Evolutionary conservation across 2,329 filamentous ascomycete genomes (phyloP).

Genomic region (Pseudogymnoascus sp.): DNA sequence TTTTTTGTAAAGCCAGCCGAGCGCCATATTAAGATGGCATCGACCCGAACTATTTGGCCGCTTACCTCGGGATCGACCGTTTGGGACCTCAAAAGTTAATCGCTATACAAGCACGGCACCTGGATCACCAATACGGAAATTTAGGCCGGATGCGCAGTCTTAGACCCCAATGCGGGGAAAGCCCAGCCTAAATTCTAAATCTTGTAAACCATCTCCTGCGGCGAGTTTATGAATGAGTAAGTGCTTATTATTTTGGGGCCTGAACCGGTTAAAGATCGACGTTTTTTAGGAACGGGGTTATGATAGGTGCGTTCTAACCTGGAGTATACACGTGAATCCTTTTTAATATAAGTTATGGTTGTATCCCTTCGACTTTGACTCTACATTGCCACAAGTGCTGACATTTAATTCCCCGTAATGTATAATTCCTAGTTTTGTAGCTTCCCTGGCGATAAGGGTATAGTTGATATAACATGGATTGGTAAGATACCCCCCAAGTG

Average conservation of each 20-base stretch:
- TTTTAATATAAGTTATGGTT: not conserved
- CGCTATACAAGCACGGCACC: not conserved
- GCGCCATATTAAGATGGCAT: not conserved
- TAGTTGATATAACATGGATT: not conserved
- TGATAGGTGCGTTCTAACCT: not conserved
- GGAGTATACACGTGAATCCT: not conserved
- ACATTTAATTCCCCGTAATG: not conserved
- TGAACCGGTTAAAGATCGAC: not conserved
- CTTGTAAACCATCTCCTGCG: not conserved
- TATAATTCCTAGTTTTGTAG: not conserved
- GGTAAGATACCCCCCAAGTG: not conserved
- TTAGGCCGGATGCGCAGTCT: constrained; percentile 5
- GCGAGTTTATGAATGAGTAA: not conserved
- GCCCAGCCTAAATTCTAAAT: not conserved
- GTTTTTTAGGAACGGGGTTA: not conserved
- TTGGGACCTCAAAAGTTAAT: not conserved
- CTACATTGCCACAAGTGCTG: not conserved
- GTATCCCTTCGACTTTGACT: not conserved
- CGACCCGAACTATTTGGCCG: not conserved
- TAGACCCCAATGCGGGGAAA: not conserved
- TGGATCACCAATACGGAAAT: constrained; percentile 14
- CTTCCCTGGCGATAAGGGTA: not conserved
- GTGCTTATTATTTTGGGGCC: not conserved
- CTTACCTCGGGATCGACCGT: not conserved
- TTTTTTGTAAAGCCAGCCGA: not conserved